A percentile compares a stretch with the other conserved stretches of the same genome.
Evolutionary conservation across 495 filamentous ascomycete genomes (phyloP).

Genomic region (Parathielavia hyrcaniae): DNA sequence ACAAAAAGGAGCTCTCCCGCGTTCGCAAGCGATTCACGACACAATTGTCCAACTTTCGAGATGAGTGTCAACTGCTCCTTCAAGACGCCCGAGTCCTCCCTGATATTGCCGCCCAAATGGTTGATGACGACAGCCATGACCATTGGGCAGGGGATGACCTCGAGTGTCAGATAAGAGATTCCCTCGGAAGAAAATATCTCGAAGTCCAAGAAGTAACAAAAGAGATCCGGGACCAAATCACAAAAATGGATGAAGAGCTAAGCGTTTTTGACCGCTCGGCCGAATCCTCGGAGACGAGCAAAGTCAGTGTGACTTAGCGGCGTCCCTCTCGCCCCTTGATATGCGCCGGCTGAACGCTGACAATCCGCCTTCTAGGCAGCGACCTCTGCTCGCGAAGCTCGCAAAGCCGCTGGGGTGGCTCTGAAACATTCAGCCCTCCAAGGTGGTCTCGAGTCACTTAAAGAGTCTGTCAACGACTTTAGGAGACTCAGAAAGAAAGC

Average conservation of each 20-base stretch:
- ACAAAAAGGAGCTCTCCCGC: background rate
- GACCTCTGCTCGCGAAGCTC: background rate
- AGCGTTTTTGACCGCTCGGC: background rate
- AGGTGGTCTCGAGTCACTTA: background rate
- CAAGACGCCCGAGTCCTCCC: background rate
- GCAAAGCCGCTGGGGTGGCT: background rate
- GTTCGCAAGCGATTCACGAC: conserved; percentile 1
- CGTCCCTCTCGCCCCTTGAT: background rate
- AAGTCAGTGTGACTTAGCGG: background rate
- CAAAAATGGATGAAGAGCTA: background rate
- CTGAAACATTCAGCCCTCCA: background rate
- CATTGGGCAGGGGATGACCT: background rate
- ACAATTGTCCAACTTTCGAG: background rate
- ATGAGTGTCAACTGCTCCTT: background rate
- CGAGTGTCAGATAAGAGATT: background rate
- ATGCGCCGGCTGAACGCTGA: too few species aligned
- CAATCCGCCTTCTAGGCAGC: background rate
- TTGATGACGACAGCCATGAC: background rate
- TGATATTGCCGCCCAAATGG: background rate
- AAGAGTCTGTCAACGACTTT: background rate
- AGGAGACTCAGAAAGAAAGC: background rate
- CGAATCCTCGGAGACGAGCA: background rate
- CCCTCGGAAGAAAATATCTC: background rate
- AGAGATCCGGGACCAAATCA: background rate
- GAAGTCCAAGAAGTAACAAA: background rate